Percentiles rank a stretch among this genome's conserved stretches.
These are phyloP conservation scores for Yamadazyma insecticola DNA, from an alignment of 805 yeast genomes.

Conservation along the genomic window DNA sequence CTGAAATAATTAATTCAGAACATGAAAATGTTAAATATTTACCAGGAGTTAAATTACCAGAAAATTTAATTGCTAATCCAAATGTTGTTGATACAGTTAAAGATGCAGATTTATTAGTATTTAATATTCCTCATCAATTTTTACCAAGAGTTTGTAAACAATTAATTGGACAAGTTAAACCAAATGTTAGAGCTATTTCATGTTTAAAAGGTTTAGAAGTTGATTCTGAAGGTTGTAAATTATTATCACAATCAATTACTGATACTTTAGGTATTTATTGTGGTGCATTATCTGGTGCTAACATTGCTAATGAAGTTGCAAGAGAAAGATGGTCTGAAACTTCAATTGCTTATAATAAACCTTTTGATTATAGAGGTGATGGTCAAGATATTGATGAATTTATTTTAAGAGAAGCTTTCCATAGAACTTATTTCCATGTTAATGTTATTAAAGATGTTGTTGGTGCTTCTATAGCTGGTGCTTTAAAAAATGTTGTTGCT, in stretches of 20 bases:
- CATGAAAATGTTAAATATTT: conserved; percentile 95
- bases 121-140: conserved; percentile 97
- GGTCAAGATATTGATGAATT: conserved; percentile 70
- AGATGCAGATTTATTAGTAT: conserved; percentile 81
- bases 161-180: conserved; percentile 69
- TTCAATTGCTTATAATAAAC: conserved; percentile 84
- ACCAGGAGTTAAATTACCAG: conserved; percentile 83
- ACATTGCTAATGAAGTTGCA: conserved; percentile 96
- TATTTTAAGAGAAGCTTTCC: conserved; percentile 79
- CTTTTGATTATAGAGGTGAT: conserved; percentile 61
- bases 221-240: conserved; percentile 74
- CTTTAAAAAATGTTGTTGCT: conserved; percentile 93
- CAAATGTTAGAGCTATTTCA: conserved; percentile 79
- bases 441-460: conserved; percentile 88
- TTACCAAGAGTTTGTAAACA: conserved; percentile 71
- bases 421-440: conserved; percentile 97
- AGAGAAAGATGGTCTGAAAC: conserved; percentile 96
- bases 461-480: conserved; percentile 96
- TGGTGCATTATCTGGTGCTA: conserved; percentile 97
- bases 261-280: conserved; percentile 82
- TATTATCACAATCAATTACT: conserved; percentile 74
- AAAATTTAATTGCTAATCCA: conserved; percentile 85
- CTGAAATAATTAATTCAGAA: conserved; percentile 82
- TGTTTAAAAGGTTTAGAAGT: conserved; percentile 96
- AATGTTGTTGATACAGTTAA: conserved; percentile 69